Base-by-base conservation (phyloP, 2,329 filamentous ascomycete genomes). In the Colletotrichum sp. region DNA sequence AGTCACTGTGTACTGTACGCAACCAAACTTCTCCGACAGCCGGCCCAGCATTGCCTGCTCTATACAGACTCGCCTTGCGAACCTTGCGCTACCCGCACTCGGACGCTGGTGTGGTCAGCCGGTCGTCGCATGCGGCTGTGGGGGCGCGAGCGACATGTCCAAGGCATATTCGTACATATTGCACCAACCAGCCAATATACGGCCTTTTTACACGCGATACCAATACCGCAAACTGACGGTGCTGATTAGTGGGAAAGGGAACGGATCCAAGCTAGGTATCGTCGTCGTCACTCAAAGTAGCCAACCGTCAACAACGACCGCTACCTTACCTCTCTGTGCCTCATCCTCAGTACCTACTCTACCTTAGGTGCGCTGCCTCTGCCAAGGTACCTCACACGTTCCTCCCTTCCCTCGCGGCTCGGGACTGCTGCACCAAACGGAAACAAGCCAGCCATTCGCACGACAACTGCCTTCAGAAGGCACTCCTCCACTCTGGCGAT, bases 91-190 rank as follows among this genome's bases (percentile, higher is more conserved):
- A 66, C 52, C 73, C 63, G 73, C 73, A 75, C 73, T 75, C 69
- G 69, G 69, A 63, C 73, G 62, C 28, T 61, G 13, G 28, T 61
- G 10, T 68, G 73, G 63, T 68, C 69, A 73, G 56, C 73, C 69
- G 58, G 63, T 73, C 36, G 69, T 75, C 26, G 73, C 69, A 73
- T 73, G 63, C 73, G 58, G 73, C 58, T 63, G 58, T 73, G 69
- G 73, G 73, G 69, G 73, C 36, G 36, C 67, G 64, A 67, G 64
- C 64, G 56, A 36, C n/a, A 43, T 36, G 64, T n/a, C 48, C 64
- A 36, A 56, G 43, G 43, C 32, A 48, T 21, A 21, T 48, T 48
- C 43, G 55, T 18, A 26, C 30, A 63, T 13, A 26, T 14, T 63
- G n/a, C 18, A 34, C 58, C 58, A 61, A n/a, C 36, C 63, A 30